Evolutionary conservation across 768 basidiomycete genomes (phyloP), one percentile per base, ranked within the genome.

Genomic region (Cubamyces sp.): DNA sequence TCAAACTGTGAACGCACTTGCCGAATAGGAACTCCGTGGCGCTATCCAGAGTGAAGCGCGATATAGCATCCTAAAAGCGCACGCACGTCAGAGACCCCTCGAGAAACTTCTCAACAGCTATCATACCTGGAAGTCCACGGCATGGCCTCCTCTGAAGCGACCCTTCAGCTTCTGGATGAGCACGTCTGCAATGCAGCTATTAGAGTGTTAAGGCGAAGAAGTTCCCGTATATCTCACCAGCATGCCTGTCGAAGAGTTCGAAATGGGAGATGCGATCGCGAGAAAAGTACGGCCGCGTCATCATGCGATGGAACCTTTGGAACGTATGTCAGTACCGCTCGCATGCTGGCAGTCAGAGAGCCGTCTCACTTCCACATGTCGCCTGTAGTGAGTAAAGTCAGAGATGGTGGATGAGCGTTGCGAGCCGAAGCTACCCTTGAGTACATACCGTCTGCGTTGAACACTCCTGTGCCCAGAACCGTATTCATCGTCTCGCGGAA

Each of bases 21-120:
- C 80, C 83, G 55, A 84, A 84, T 49, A 85, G 71, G 63, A 83
- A 85, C 57, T 83, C 80, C 1, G 83, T 78, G 0, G 85, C 84
- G 5, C 82, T 75, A 68, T 84, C 83, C 37, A 84, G 75, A 0
- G 82, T 81, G 62, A 83, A 81, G 46, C 81, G 77, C 1, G 75
- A 75, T 19, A 83, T 67, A 7, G 78, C 61, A 56, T 84, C 82
- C 73, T 84, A 65, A 34, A 67, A 45, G n/a, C n/a, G n/a, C n/a
- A n/a, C n/a, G n/a, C n/a, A n/a, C n/a, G n/a, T n/a, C n/a, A n/a
- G n/a, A n/a, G n/a, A n/a, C n/a, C n/a, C n/a, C n/a, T n/a, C n/a
- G n/a, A n/a, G n/a, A n/a, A n/a, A n/a, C n/a, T n/a, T n/a, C n/a
- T n/a, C n/a, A n/a, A n/a, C n/a, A n/a, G n/a, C n/a, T n/a, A n/a